These are phyloP conservation scores for Metschnikowia similis DNA, from an alignment of 805 yeast species.

Conservation along the genomic window DNA sequence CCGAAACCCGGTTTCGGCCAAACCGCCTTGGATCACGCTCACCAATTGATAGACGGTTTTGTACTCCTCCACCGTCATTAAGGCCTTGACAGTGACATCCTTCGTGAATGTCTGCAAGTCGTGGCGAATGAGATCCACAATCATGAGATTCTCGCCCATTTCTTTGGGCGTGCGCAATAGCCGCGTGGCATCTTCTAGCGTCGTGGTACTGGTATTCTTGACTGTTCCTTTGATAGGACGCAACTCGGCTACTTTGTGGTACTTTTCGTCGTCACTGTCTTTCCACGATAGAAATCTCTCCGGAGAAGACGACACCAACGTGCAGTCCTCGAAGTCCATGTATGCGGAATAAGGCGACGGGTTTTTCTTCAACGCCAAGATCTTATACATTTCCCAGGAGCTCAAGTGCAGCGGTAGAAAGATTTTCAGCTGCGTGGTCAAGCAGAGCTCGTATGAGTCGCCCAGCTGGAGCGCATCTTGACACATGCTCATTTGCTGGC, in stretches of 20 bases:
- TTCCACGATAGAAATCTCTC: constrained; percentile 88
- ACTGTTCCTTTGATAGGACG: constrained; percentile 98
- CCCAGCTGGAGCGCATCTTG: constrained; percentile 70
- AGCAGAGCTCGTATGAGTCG: constrained; percentile 89
- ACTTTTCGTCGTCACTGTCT: constrained; percentile 25
- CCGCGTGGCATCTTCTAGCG: constrained; percentile 53
- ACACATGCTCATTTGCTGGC: constrained; percentile 53
- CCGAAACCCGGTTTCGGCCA: constrained; percentile 36
- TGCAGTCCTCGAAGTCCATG: constrained; percentile 61
- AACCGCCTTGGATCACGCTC: constrained; percentile 73
- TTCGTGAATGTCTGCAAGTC: constrained; percentile 70
- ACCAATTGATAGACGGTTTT: constrained; percentile 88
- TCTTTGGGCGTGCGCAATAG: constrained; percentile 84
- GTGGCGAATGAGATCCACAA: constrained; percentile 91
- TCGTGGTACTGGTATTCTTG: constrained; percentile 53
- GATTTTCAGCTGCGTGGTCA: constrained; percentile 71
- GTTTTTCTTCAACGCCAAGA: constrained; percentile 57
- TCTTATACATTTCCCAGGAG: constrained; percentile 80
- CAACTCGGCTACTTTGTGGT: constrained; percentile 55
- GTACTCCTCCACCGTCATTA: constrained; percentile 93
- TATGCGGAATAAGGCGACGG: constrained; percentile 93
- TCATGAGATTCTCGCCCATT: constrained; percentile 94
- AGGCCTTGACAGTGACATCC: constrained; percentile 64
- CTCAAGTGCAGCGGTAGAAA: constrained; percentile 43
- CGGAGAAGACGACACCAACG: constrained; percentile 84